A percentile compares a stretch with the other conserved stretches of the same genome.
phyloP scores from a whole-genome alignment of 75 land plant genomes.

The Pinus albicaulis region DNA sequence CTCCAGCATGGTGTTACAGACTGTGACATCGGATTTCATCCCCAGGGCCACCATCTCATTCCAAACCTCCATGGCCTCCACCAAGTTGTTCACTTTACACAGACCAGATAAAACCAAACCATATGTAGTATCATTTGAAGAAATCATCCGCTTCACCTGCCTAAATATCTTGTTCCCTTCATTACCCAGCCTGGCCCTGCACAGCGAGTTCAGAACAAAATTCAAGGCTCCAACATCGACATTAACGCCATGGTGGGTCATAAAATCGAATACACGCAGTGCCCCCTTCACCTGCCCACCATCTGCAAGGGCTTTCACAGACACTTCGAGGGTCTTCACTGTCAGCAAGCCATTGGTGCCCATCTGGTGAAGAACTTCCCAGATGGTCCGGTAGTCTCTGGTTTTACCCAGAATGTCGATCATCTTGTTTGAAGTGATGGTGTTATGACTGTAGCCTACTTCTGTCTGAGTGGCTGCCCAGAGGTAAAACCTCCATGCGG shows the following conservation, averaged over 20 bases:
- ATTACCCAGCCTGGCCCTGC: slow-evolving; percentile 25
- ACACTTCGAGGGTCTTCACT: slow-evolving; percentile 22
- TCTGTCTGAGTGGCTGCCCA: slow-evolving; percentile 17
- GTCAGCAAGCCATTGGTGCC: slow-evolving; percentile 11
- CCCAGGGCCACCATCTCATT: slow-evolving; percentile 50
- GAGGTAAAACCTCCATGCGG: slow-evolving; percentile 2
- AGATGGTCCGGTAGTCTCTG: slow-evolving; percentile 34
- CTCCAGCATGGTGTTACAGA: slow-evolving; percentile 36
- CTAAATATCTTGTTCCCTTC: slow-evolving; percentile 24
- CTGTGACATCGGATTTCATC: slow-evolving; percentile 20
- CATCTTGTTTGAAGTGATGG: slow-evolving; percentile 38
- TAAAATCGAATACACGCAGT: slow-evolving; percentile 37
- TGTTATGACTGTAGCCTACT: neutral
- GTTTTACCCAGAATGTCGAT: slow-evolving; percentile 27
- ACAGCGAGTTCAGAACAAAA: slow-evolving; percentile 32
- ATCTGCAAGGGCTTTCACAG: slow-evolving; percentile 23
- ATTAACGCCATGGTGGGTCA: slow-evolving; percentile 14
- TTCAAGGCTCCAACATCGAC: slow-evolving; percentile 30
- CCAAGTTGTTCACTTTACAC: slow-evolving; percentile 38
- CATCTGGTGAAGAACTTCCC: slow-evolving; percentile 20
- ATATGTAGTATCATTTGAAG: slow-evolving; percentile 34
- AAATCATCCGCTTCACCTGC: slow-evolving; percentile 25
- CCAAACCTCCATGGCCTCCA: slow-evolving; percentile 49
- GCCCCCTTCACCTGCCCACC: slow-evolving; percentile 43
- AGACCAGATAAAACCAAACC: slow-evolving; percentile 32